Percentiles rank a stretch among this genome's conserved stretches.
These are phyloP conservation scores for Boletus subcaerulescens DNA, from an alignment of 768 basidiomycete genomes.

Conservation along the genomic window DNA sequence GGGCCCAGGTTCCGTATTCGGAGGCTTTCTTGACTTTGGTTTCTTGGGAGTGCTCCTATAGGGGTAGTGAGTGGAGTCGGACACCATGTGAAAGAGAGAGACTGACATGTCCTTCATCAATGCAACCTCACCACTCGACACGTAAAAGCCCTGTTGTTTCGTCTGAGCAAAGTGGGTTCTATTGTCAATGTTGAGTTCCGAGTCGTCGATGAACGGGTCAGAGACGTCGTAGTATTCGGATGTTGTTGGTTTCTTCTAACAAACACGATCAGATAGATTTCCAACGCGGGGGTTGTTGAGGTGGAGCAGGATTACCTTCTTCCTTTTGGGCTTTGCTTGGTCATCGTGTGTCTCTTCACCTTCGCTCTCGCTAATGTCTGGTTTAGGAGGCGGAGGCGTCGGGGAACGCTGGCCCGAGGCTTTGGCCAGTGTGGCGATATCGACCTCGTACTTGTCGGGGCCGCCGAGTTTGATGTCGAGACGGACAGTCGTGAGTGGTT, in stretches of 20 bases:
- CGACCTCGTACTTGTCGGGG: conserved; percentile 71
- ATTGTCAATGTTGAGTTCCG: conserved; percentile 86
- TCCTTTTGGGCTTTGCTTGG: conserved; percentile 34
- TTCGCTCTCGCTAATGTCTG: conserved; percentile 56
- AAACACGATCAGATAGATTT: conserved; percentile 8
- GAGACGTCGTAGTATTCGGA: conserved; percentile 85
- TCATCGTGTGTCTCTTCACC: conserved; percentile 42
- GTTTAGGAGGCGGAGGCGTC: conserved; percentile 50
- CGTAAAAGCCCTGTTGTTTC: conserved; percentile 91
- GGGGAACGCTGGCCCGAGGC: conserved; percentile 62
- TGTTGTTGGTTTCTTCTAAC: conserved; percentile 48
- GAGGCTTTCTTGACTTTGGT: conserved; percentile 60
- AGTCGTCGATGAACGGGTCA: conserved; percentile 98
- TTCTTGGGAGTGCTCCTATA: conserved; percentile 59
- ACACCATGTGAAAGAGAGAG: not conserved
- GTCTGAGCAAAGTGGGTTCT: conserved; percentile 90
- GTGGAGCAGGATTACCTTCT: conserved; percentile 33
- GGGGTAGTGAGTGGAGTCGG: conserved; percentile 19
- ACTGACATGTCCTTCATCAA: conserved; percentile 71
- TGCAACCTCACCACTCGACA: conserved; percentile 84
- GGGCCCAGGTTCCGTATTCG: conserved; percentile 21
- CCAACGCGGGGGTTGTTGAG: not conserved
- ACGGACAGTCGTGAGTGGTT: conserved; percentile 58
- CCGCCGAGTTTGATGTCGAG: conserved; percentile 70
- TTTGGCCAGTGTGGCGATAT: conserved; percentile 56